Evolutionary conservation across 352 stramenopile genomes (phyloP).

Genomic region (Phytophthora boehmeriae): DNA sequence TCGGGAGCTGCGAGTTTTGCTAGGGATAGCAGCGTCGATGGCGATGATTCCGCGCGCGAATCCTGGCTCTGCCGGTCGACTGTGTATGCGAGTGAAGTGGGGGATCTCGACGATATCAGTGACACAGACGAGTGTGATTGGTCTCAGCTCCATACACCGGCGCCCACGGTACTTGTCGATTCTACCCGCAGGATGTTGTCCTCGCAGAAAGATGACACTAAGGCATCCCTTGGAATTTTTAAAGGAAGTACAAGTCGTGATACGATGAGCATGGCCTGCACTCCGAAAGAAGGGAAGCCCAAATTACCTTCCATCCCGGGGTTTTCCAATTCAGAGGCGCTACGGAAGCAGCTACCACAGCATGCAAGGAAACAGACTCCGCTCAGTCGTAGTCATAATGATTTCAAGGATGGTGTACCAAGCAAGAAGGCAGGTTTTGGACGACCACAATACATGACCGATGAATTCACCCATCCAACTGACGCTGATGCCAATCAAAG

Average conservation of each 20-base stretch:
- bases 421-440: constrained; percentile 7
- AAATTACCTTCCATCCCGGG: constrained; percentile 31
- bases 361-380: constrained; percentile 8
- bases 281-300: constrained; percentile 11
- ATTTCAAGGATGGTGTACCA: neutral
- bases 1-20: constrained; percentile 13
- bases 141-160: constrained; percentile 28
- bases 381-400: neutral
- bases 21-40: constrained; percentile 10
- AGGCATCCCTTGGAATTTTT: neutral
- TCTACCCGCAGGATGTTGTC: neutral
- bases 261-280: neutral
- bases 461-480: constrained; percentile 10
- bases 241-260: neutral
- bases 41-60: constrained; percentile 29
- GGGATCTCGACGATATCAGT: constrained; percentile 29
- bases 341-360: constrained; percentile 29
- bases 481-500: constrained; percentile 24
- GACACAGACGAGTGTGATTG: constrained; percentile 21
- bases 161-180: neutral
- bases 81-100: constrained; percentile 40
- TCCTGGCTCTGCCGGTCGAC: constrained; percentile 67
- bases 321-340: constrained; percentile 32
- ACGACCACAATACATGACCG: neutral
- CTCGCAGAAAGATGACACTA: neutral